phyloP scores from a whole-genome alignment of 164 flowering plant species.

The Liriodendron chinense region DNA sequence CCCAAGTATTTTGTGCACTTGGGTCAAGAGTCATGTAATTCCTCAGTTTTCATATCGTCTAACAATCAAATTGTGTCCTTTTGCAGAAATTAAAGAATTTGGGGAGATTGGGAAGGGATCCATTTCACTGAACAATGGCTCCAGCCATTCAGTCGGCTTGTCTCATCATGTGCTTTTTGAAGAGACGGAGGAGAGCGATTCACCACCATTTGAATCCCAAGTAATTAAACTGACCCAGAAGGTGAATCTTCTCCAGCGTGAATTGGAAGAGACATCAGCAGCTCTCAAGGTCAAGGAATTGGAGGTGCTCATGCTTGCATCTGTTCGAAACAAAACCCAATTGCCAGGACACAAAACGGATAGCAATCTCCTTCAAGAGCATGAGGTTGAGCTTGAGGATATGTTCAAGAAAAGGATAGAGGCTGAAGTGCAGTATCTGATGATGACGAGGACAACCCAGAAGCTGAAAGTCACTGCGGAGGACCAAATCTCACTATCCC shows the following conservation, averaged over 20 bases:
- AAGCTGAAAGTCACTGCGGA: slow-evolving; percentile 24
- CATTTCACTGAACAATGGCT: slow-evolving; percentile 8
- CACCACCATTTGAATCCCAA: slow-evolving; percentile 18
- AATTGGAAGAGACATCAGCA: slow-evolving; percentile 36
- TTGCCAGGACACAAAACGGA: slow-evolving; percentile 23
- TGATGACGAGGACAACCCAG: slow-evolving; percentile 29
- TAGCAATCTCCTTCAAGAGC: slow-evolving; percentile 11
- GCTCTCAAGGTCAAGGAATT: slow-evolving; percentile 33
- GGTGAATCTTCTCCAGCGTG: slow-evolving; percentile 33
- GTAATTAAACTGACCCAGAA: slow-evolving; percentile 30
- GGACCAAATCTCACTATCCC: slow-evolving; percentile 25
- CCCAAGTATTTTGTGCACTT: too few relatives aligned
- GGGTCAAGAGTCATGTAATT: neutral
- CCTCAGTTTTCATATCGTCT: neutral
- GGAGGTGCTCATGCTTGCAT: slow-evolving; percentile 42
- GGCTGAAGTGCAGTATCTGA: slow-evolving; percentile 61
- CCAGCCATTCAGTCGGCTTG: slow-evolving; percentile 12
- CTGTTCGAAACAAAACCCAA: slow-evolving; percentile 17
- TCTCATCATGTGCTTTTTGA: slow-evolving; percentile 28
- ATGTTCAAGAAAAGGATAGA: slow-evolving; percentile 53
- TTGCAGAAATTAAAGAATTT: slow-evolving; percentile 58
- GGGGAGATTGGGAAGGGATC: slow-evolving; percentile 53
- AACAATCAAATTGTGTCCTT: neutral
- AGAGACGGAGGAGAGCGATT: slow-evolving; percentile 14
- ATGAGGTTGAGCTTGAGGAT: slow-evolving; percentile 39